Conservation (phyloP, 2,329 filamentous ascomycete species). For the Biscogniauxia mediterranea region DNA sequence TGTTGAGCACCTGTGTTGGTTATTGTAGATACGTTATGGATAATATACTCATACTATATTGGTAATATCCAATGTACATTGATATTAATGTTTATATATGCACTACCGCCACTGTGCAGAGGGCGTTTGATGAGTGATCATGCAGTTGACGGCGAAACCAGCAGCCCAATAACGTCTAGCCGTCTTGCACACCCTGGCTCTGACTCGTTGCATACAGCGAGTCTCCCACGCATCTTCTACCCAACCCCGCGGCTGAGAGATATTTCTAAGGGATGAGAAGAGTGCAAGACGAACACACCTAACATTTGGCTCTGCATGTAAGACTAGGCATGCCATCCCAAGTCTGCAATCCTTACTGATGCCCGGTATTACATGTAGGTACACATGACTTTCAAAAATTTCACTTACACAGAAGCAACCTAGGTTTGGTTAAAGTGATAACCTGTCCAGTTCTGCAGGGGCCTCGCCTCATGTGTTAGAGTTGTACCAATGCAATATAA, state of each 20-base stretch:
- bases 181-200: not conserved
- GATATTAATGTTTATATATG: not conserved
- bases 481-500: not conserved
- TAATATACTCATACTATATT: too few relatives aligned
- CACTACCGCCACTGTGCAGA: not conserved
- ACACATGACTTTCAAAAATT: not conserved
- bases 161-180: not conserved
- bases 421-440: not conserved
- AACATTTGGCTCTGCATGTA: not conserved
- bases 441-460: not conserved
- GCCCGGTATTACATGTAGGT: not conserved
- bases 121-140: not conserved
- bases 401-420: not conserved
- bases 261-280: not conserved
- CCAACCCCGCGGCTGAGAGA: not conserved
- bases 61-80: too few relatives aligned
- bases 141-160: not conserved
- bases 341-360: not conserved
- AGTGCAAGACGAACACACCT: not conserved
- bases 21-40: too few relatives aligned
- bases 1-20: too few relatives aligned
- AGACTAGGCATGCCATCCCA: not conserved
- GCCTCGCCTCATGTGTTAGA: not conserved
- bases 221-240: not conserved
- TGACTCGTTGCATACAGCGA: not conserved